Conservation (phyloP, 768 basidiomycete species). For the Kwoniella sp. region DNA sequence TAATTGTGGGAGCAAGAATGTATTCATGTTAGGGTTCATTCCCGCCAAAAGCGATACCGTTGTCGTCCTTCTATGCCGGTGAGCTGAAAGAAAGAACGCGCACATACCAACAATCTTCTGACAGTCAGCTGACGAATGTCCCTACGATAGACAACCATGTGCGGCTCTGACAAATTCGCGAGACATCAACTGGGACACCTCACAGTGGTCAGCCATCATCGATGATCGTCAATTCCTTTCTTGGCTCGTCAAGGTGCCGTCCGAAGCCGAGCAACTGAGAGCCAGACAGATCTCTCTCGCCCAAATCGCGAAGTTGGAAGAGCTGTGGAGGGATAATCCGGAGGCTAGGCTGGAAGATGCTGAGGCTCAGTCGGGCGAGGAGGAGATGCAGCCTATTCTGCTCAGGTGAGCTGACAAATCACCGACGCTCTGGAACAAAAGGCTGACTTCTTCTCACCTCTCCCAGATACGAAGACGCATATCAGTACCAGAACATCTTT, state of each 20-base stretch:
- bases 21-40: constrained; percentile 99
- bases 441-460: constrained; percentile 12
- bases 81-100: constrained; percentile 57
- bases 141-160: constrained; percentile 80
- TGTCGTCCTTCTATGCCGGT: constrained; percentile 95
- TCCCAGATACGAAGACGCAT: constrained; percentile 86
- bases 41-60: constrained; percentile 99
- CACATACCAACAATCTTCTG: too few relatives aligned
- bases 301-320: constrained; percentile 96
- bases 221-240: constrained; percentile 99
- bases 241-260: constrained; percentile 97
- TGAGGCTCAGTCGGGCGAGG: constrained; percentile 95
- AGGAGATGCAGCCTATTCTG: constrained; percentile 91
- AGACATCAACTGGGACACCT: constrained; percentile 98
- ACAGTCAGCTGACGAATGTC: not conserved
- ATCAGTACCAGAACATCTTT: constrained; percentile 99
- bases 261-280: constrained; percentile 91
- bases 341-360: constrained; percentile 93
- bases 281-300: constrained; percentile 96
- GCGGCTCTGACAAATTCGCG: constrained; percentile 84
- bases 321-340: constrained; percentile 95
- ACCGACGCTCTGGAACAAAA: not conserved
- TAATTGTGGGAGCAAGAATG: constrained; percentile 98
- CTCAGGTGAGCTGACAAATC: constrained; percentile 59
- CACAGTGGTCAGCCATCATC: constrained; percentile 96